phyloP scores from a whole-genome alignment of 371 early-diverging fungal genomes.

The Apophysomyces ossiformis region DNA sequence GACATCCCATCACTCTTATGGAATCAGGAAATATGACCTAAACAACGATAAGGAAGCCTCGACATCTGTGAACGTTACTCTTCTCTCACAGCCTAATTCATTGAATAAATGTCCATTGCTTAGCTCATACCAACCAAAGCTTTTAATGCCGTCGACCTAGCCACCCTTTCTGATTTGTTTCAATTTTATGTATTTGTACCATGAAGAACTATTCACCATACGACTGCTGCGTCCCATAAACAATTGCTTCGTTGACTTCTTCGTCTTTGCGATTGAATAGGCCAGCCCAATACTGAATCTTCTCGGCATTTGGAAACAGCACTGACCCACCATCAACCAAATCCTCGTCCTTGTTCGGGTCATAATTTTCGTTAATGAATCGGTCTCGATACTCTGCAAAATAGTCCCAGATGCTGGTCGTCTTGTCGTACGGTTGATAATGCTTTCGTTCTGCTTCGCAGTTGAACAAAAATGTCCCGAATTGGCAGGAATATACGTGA shows the following conservation, averaged over 20 bases:
- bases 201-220: not conserved
- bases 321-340: constrained; percentile 59
- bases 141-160: not conserved
- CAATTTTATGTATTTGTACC: not conserved
- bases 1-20: not conserved
- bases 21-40: too few species aligned
- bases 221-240: constrained; percentile 20
- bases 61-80: not conserved
- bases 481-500: constrained; percentile 89
- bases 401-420: constrained; percentile 85
- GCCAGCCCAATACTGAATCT: constrained; percentile 75
- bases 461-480: constrained; percentile 93
- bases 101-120: not conserved
- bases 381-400: constrained; percentile 59
- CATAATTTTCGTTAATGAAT: constrained; percentile 60
- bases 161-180: not conserved
- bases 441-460: constrained; percentile 74
- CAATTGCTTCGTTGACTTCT: constrained; percentile 55
- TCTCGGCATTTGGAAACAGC: constrained; percentile 63
- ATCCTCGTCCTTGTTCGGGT: constrained; percentile 53
- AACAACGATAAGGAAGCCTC: not conserved
- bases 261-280: constrained; percentile 66
- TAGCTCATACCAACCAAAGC: too few species aligned
- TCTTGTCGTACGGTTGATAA: constrained; percentile 48
- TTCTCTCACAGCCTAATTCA: constrained; percentile 1